phyloP scores from a whole-genome alignment of 306 rosid genomes.

The Alnus glutinosa region DNA sequence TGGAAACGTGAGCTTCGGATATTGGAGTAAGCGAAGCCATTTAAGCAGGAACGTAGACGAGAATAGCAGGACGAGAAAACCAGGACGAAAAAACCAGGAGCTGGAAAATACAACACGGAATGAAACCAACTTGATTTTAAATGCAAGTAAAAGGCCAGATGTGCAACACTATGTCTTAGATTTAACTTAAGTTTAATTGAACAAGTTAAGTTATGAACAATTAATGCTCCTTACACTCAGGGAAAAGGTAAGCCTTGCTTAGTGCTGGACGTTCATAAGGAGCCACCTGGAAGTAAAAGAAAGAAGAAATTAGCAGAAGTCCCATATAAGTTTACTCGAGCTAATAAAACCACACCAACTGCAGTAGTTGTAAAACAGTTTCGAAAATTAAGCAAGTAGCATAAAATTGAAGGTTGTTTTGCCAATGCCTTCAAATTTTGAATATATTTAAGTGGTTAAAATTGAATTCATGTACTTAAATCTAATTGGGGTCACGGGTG shows the following conservation, averaged over 20 bases:
- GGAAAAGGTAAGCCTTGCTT: slow-evolving; percentile 93
- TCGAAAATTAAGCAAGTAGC: background rate
- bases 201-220: background rate
- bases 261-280: slow-evolving; percentile 99
- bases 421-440: background rate
- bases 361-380: background rate
- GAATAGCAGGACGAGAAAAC: slow-evolving; percentile 52
- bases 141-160: background rate
- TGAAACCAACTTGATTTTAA: slow-evolving; percentile 18
- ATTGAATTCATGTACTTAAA: background rate
- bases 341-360: background rate
- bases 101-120: slow-evolving; percentile 50
- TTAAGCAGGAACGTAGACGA: slow-evolving; percentile 64
- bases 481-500: background rate
- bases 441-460: background rate
- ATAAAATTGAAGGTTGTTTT: background rate
- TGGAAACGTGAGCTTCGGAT: slow-evolving; percentile 25
- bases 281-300: slow-evolving; percentile 62
- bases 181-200: background rate
- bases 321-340: slow-evolving; percentile 13
- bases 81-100: too few relatives aligned
- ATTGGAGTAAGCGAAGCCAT: slow-evolving; percentile 29
- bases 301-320: slow-evolving; percentile 9
- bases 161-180: slow-evolving; percentile 12
- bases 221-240: slow-evolving; percentile 78